Conservation (phyloP, 768 basidiomycete genomes). For the Phaffia tasmanica region DNA sequence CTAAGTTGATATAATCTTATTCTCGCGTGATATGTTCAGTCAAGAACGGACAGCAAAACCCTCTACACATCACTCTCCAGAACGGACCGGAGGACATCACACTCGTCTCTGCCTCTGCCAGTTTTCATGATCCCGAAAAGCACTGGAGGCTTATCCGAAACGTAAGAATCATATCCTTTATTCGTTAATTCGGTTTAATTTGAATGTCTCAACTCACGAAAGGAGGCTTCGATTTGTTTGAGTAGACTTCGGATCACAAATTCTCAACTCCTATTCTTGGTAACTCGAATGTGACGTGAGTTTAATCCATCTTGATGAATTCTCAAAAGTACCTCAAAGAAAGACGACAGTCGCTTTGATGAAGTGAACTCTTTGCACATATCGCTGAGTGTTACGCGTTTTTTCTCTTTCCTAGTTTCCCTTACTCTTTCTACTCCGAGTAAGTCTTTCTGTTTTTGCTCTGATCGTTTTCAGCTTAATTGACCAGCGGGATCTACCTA, state of each 20-base stretch:
- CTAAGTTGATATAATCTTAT: too few relatives aligned
- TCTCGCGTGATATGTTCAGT: too few relatives aligned
- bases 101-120: constrained; percentile 8
- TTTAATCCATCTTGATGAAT: background rate
- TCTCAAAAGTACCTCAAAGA: too few relatives aligned
- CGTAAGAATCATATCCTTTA: background rate
- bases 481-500: too few relatives aligned
- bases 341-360: too few relatives aligned
- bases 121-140: constrained; percentile 5
- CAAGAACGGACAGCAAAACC: constrained; percentile 17
- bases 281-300: background rate
- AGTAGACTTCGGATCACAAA: background rate
- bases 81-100: constrained; percentile 10
- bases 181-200: too few relatives aligned
- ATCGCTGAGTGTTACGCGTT: too few relatives aligned
- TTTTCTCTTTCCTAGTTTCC: background rate
- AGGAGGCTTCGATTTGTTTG: background rate
- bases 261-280: background rate
- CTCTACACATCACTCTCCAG: constrained; percentile 2
- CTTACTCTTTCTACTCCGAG: constrained; percentile 11
- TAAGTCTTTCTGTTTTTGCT: too few relatives aligned
- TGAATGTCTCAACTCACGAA: background rate
- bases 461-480: too few relatives aligned
- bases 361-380: too few relatives aligned
- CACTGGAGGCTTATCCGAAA: constrained; percentile 5